Evolutionary conservation across 2,329 filamentous ascomycete species (phyloP).

Genomic region (Periglandula ipomoeae): DNA sequence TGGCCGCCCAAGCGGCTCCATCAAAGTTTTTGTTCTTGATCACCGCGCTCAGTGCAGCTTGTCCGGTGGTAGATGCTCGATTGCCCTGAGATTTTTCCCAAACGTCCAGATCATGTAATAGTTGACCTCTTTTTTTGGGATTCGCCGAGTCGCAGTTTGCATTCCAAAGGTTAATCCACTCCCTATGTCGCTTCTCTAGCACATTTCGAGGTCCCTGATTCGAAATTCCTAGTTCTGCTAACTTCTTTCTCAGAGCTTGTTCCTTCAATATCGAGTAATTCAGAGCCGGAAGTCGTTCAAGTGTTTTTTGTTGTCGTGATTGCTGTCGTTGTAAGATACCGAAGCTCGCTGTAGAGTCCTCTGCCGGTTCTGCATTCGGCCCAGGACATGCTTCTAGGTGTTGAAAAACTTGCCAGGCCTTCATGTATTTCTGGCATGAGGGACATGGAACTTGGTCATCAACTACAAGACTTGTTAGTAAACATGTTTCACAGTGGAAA

Average conservation of each 20-base stretch:
- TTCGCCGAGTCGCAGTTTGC: constrained; percentile 82
- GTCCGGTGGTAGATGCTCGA: constrained; percentile 33
- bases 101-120: constrained; percentile 68
- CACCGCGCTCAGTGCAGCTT: constrained; percentile 28
- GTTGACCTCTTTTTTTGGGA: constrained; percentile 60
- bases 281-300: constrained; percentile 64
- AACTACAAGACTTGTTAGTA: constrained; percentile 25
- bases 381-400: constrained; percentile 63
- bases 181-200: constrained; percentile 72
- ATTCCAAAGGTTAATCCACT: constrained; percentile 96
- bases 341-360: constrained; percentile 15
- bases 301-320: constrained; percentile 15
- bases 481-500: neutral
- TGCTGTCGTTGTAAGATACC: neutral
- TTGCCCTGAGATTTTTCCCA: constrained; percentile 83
- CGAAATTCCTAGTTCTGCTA: constrained; percentile 71
- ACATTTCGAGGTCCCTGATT: constrained; percentile 57
- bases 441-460: constrained; percentile 79
- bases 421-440: constrained; percentile 72
- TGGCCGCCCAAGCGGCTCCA: constrained; percentile 62
- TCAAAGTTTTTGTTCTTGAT: constrained; percentile 88
- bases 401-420: constrained; percentile 63
- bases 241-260: constrained; percentile 64
- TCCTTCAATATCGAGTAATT: constrained; percentile 89
- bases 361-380: constrained; percentile 19